Evolutionary conservation across 495 filamentous ascomycete genomes (phyloP).

Genomic region (Penicillium macrosclerotiorum): DNA sequence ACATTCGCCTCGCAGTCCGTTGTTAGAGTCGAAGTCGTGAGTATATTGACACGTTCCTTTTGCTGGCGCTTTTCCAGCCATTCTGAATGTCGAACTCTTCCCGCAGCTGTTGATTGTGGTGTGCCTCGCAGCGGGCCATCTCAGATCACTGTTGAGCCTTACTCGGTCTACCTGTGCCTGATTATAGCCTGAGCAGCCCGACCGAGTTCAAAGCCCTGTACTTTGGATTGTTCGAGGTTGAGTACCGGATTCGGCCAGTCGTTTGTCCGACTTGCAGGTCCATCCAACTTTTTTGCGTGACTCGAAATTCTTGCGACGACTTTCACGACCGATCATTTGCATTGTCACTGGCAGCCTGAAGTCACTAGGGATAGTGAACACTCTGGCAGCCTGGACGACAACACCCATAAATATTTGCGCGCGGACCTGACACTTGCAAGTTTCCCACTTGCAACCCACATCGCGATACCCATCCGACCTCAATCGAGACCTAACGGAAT

Average conservation of each 20-base stretch:
- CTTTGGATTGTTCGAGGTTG: not conserved
- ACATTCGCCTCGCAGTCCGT: constrained; percentile 12
- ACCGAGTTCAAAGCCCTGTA: not conserved
- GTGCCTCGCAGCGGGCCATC: constrained; percentile 1
- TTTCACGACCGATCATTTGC: constrained; percentile 6
- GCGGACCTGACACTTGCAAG: too few relatives aligned
- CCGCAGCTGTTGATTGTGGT: constrained; percentile 8
- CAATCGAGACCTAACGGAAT: constrained; percentile 5
- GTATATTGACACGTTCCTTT: not conserved
- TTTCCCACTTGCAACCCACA: not conserved
- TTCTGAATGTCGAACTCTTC: constrained; percentile 11
- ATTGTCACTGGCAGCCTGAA: too few relatives aligned
- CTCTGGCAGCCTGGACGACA: too few relatives aligned
- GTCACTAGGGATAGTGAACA: too few relatives aligned
- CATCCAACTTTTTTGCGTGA: constrained; percentile 17
- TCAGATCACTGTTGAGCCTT: not conserved
- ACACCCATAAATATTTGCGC: too few relatives aligned
- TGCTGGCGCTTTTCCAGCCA: not conserved
- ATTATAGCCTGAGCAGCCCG: too few relatives aligned
- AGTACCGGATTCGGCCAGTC: constrained; percentile 8
- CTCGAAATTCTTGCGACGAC: constrained; percentile 7
- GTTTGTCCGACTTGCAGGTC: constrained; percentile 12
- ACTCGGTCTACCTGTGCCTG: not conserved
- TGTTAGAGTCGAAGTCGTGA: constrained; percentile 14
- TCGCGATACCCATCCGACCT: constrained; percentile 11